phyloP scores from a whole-genome alignment of 352 stramenopile species.

The Phytophthora agathidicida region DNA sequence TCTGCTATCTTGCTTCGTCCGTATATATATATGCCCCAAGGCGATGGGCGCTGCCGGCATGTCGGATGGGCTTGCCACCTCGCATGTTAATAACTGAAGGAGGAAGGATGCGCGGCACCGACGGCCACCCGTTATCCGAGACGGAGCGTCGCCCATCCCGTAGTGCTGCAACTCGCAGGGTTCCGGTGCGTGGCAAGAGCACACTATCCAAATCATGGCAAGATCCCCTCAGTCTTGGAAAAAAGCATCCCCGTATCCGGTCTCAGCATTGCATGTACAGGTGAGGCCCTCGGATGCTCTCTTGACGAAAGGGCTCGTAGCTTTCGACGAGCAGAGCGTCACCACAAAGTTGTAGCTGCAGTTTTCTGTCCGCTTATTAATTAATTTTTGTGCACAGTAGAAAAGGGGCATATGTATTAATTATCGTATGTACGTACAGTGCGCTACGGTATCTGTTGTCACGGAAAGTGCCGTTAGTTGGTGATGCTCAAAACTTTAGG shows the following conservation, averaged over 20 bases:
- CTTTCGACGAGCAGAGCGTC: slow-evolving; percentile 2
- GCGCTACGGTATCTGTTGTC: no score
- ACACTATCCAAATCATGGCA: no score
- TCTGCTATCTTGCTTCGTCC: slow-evolving; percentile 9
- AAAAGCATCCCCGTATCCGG: slow-evolving; percentile 33
- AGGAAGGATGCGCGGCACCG: slow-evolving; percentile 26
- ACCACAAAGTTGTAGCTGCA: background rate
- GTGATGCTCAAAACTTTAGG: no score
- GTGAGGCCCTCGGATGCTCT: no score
- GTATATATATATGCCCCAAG: no score
- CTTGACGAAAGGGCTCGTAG: no score
- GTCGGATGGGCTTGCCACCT: no score
- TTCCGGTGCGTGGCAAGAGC: slow-evolving; percentile 24
- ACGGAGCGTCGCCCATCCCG: slow-evolving; percentile 3
- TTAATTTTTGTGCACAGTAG: slow-evolving; percentile 3
- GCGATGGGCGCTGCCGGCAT: no score
- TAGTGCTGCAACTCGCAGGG: slow-evolving; percentile 5
- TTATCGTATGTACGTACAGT: no score
- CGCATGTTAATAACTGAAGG: slow-evolving; percentile 18
- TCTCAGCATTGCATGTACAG: slow-evolving; percentile 16
- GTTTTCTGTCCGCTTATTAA: background rate
- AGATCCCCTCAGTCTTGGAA: no score
- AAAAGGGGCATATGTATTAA: no score
- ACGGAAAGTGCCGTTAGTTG: no score
- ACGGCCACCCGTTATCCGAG: slow-evolving; percentile 7